Conservation (phyloP, 2,329 filamentous ascomycete species). For the Canariomyces notabilis region DNA sequence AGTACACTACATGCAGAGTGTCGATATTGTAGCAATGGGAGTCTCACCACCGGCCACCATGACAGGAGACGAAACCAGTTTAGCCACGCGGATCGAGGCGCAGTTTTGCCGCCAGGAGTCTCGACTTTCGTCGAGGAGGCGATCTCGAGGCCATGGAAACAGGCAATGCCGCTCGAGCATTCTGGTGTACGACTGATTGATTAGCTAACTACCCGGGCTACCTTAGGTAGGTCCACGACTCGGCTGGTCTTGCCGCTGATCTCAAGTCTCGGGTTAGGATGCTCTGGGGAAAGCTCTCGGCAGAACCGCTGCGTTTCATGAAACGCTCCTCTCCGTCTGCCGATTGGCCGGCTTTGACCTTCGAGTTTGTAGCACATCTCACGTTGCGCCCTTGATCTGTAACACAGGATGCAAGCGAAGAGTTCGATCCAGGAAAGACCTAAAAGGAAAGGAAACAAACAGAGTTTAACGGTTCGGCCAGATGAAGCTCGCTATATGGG, state of each 20-base stretch:
- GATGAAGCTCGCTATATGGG: too few relatives aligned
- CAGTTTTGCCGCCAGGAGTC: slow-evolving; percentile 10
- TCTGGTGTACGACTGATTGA: too few relatives aligned
- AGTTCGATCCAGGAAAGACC: too few relatives aligned
- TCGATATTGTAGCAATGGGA: not conserved
- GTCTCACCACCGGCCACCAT: slow-evolving; percentile 4
- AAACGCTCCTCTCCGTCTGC: slow-evolving; percentile 4
- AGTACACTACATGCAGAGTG: not conserved
- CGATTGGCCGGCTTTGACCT: slow-evolving; percentile 1
- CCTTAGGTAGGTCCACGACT: too few relatives aligned
- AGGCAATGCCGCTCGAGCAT: not conserved
- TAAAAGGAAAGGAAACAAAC: too few relatives aligned
- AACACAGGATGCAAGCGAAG: not conserved
- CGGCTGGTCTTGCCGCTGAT: not conserved
- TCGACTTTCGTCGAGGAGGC: slow-evolving; percentile 4
- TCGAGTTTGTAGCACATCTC: slow-evolving; percentile 1
- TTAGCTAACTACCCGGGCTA: too few relatives aligned
- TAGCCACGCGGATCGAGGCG: slow-evolving; percentile 7
- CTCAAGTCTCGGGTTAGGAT: not conserved
- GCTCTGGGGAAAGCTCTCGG: not conserved
- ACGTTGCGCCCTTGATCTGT: not conserved
- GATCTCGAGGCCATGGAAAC: slow-evolving; percentile 1
- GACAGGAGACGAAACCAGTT: not conserved
- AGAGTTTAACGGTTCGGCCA: too few relatives aligned
- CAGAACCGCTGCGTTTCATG: slow-evolving; percentile 7